Evolutionary conservation across 805 yeast species (phyloP), one percentile per base, ranked within the genome.

Genomic region (Candida pini): DNA sequence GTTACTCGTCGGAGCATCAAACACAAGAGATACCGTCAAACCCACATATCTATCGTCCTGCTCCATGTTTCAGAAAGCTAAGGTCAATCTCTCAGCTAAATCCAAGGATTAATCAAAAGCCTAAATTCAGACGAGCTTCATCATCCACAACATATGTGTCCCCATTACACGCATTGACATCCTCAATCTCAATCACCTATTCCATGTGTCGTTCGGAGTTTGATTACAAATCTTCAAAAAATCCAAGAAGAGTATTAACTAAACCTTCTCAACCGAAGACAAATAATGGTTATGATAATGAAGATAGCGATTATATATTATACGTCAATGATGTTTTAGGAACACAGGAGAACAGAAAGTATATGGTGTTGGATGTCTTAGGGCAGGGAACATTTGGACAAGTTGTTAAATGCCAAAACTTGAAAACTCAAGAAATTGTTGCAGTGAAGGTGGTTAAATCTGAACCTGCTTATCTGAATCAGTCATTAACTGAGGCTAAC

Each of bases 381-480:
- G 99, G 99, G 1, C 90, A 89, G 42, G 99, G 99, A 3, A 89
- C 98, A 1, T 92, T 92, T 68, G 98, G 98, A 8, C 97, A 92
- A 62, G 99, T 92, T 30, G 94, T 89, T 27, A 92, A 90, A 62
- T 90, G 97, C 61, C 95, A 86, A 56, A 74, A 78, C 48, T 44
- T 67, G 42, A 61, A 58, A 30, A 84, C 88, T 30, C 92, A 87
- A 53, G 90, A 86, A 42, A 75, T 90, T 15, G 85, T 89, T 18
- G 98, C 98, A 1, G 94, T 92, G 24, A 92, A 92, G 60, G 94
- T 92, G 28, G 85, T 92, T 39, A 92, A 90, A 56, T 82, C 95
- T 23, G 83, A 83, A 53, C 86, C 95, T 5, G 96, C 94, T 8
- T 89, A 82, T 52, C 68, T 88, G 56, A 88, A 86, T 53, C 98